Evolutionary conservation across 805 yeast species (phyloP).

Genomic region (Naumovozyma castellii): DNA sequence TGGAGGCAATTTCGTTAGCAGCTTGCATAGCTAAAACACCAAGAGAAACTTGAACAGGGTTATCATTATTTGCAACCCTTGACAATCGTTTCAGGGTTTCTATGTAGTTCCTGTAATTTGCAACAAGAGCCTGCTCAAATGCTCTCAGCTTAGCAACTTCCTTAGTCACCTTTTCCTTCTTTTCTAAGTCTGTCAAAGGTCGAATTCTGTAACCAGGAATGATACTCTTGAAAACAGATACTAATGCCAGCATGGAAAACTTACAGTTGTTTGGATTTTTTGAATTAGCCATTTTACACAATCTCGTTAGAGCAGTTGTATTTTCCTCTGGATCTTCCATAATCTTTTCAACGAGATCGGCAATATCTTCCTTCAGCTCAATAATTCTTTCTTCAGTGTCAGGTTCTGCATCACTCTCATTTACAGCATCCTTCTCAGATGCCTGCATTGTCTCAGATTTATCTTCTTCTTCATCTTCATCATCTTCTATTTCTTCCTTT

Average conservation of each 20-base stretch:
- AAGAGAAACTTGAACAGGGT: conserved; percentile 22
- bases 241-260: conserved; percentile 66
- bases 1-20: conserved; percentile 63
- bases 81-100: conserved; percentile 40
- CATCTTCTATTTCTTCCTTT: conserved; percentile 11
- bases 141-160: conserved; percentile 71
- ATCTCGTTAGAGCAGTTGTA: conserved; percentile 50
- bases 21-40: conserved; percentile 63
- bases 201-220: conserved; percentile 85
- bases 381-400: conserved; percentile 47
- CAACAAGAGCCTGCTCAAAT: conserved; percentile 71
- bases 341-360: conserved; percentile 65
- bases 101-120: conserved; percentile 59
- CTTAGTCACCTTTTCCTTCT: conserved; percentile 68
- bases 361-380: conserved; percentile 72
- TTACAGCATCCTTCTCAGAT: conserved; percentile 26
- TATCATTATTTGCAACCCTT: conserved; percentile 30
- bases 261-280: conserved; percentile 57
- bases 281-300: conserved; percentile 61
- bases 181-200: conserved; percentile 72
- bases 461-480: conserved; percentile 18
- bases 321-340: conserved; percentile 89
- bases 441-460: conserved; percentile 19
- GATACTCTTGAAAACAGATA: conserved; percentile 74
- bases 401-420: conserved; percentile 31